These are phyloP conservation scores for Kwoniella bestiolae DNA, from an alignment of 768 basidiomycete species.

Conservation along the genomic window DNA sequence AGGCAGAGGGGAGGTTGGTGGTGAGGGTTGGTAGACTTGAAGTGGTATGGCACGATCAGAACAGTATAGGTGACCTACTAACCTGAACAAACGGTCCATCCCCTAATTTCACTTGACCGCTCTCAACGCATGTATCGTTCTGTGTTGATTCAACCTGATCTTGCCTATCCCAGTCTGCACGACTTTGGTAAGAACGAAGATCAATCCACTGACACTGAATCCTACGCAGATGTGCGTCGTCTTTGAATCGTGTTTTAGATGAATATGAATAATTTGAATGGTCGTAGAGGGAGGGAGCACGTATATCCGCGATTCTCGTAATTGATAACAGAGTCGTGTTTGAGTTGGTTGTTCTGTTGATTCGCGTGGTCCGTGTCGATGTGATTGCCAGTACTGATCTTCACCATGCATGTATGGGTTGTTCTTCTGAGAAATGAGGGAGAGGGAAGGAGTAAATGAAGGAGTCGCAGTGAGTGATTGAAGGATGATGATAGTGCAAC, in stretches of 20 bases:
- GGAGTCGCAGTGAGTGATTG: no score
- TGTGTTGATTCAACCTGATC: neutral
- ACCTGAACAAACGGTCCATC: conserved; percentile 35
- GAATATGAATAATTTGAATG: neutral
- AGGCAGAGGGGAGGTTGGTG: no score
- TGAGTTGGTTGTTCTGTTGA: no score
- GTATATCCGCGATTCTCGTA: neutral
- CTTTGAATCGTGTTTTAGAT: neutral
- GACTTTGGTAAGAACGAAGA: neutral
- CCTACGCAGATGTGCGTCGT: neutral
- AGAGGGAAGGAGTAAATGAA: neutral
- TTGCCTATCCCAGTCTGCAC: neutral
- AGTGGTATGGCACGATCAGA: no score
- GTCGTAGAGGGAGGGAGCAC: neutral
- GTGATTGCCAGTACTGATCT: no score
- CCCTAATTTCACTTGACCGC: conserved; percentile 3
- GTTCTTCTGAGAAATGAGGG: neutral
- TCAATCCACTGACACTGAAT: neutral
- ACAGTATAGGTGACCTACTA: conserved; percentile 6
- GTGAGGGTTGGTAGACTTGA: no score
- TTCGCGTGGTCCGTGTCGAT: no score
- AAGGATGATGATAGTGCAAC: no score
- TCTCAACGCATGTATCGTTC: neutral
- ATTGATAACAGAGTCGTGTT: no score
- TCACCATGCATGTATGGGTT: neutral